Conservation (phyloP, 2,329 filamentous ascomycete genomes). For the Stromatinia cepivora region DNA sequence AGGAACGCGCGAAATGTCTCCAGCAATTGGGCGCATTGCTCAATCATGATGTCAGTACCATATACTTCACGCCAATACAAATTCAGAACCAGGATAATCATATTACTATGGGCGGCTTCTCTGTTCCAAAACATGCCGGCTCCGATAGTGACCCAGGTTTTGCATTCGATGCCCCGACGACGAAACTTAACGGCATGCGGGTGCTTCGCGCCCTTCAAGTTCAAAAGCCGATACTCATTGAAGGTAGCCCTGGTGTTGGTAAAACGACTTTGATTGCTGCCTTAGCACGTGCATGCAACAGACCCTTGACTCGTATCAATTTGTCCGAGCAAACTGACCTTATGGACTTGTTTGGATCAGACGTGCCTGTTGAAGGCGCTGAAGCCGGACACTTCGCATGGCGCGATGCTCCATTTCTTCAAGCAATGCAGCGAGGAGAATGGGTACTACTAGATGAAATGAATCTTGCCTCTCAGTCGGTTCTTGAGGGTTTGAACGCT, state of each 20-base stretch:
- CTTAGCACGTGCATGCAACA: conserved; percentile 75
- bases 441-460: conserved; percentile 98
- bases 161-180: conserved; percentile 86
- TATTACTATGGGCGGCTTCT: conserved; percentile 75
- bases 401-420: conserved; percentile 92
- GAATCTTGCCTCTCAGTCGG: conserved; percentile 96
- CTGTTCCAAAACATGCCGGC: conserved; percentile 54
- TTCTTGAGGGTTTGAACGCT: conserved; percentile 92
- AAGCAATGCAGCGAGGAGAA: conserved; percentile 93
- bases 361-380: conserved; percentile 92
- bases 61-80: conserved; percentile 65
- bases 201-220: conserved; percentile 87
- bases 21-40: conserved; percentile 69
- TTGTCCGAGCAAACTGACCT: conserved; percentile 96
- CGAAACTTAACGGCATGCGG: conserved; percentile 84
- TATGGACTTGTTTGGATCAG: conserved; percentile 95
- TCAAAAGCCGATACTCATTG: conserved; percentile 85
- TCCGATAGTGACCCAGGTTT: conserved; percentile 60
- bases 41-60: conserved; percentile 57
- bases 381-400: conserved; percentile 89
- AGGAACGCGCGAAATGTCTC: conserved; percentile 73
- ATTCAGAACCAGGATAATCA: conserved; percentile 54
- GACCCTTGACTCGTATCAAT: conserved; percentile 88
- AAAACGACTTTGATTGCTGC: conserved; percentile 94
- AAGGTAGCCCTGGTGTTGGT: conserved; percentile 96